Evolutionary conservation across 2,329 filamentous ascomycete genomes (phyloP).

Genomic region (Aspergillus bombycis): DNA sequence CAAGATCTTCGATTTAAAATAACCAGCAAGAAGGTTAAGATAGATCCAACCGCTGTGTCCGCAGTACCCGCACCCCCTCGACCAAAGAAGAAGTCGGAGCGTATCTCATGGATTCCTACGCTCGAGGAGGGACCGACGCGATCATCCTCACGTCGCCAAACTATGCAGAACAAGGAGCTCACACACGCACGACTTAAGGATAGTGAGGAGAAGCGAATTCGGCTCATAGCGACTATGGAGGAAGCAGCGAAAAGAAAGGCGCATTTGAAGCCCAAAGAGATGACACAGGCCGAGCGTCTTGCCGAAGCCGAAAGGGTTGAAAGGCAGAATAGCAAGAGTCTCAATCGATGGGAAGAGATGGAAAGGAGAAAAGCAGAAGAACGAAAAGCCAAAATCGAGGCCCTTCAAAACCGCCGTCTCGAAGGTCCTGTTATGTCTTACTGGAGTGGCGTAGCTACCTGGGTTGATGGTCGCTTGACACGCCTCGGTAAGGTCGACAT

Average conservation of each 20-base stretch:
- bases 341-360: conserved; percentile 91
- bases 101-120: conserved; percentile 70
- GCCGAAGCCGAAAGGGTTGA: conserved; percentile 82
- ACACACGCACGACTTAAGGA: conserved; percentile 53
- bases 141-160: conserved; percentile 65
- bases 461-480: conserved; percentile 74
- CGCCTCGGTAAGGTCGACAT: conserved; percentile 67
- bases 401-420: conserved; percentile 81
- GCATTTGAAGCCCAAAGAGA: conserved; percentile 73
- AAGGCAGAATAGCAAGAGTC: conserved; percentile 81
- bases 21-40: conserved; percentile 72
- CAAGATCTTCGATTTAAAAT: conserved; percentile 65
- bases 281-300: conserved; percentile 86
- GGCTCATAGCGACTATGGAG: conserved; percentile 60
- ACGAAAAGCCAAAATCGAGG: conserved; percentile 78
- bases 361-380: conserved; percentile 88
- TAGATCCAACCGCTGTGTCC: conserved; percentile 57
- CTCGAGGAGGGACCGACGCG: conserved; percentile 64
- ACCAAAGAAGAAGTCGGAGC: conserved; percentile 71
- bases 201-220: conserved; percentile 51
- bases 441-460: conserved; percentile 89
- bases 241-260: conserved; percentile 66
- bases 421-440: conserved; percentile 88
- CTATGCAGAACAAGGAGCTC: conserved; percentile 66
- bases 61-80: conserved; percentile 41